Evolutionary conservation across 129 eudicot genomes (phyloP).

Genomic region (Pulicaria dysenterica): DNA sequence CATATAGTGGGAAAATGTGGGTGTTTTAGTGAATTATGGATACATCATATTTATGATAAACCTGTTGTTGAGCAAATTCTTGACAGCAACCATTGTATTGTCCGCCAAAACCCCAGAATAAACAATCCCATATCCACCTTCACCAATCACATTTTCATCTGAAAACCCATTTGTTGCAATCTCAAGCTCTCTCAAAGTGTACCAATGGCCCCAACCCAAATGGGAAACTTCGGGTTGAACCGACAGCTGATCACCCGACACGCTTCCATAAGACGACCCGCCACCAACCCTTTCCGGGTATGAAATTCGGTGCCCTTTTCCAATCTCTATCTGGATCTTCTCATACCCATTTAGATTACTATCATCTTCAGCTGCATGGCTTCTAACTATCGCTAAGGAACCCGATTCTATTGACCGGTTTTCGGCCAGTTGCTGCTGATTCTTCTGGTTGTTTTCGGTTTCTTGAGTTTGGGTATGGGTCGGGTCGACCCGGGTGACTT

Average conservation of each 20-base stretch:
- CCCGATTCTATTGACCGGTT: conserved; percentile 38
- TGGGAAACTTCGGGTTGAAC: conserved; percentile 79
- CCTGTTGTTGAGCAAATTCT: conserved; percentile 92
- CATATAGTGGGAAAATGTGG: not conserved
- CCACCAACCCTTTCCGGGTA: conserved; percentile 45
- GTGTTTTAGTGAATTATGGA: not conserved
- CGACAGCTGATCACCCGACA: conserved; percentile 46
- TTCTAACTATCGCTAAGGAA: conserved; percentile 35
- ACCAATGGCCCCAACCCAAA: conserved; percentile 98
- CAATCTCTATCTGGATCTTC: conserved; percentile 72
- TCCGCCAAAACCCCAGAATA: conserved; percentile 65
- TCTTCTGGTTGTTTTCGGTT: conserved; percentile 7
- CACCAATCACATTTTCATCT: conserved; percentile 85
- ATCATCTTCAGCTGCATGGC: conserved; percentile 41
- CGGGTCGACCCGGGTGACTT: conserved; percentile 53
- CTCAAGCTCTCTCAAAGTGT: conserved; percentile 82
- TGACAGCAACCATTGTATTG: conserved; percentile 65
- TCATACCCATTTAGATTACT: conserved; percentile 32
- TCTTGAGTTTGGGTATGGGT: conserved; percentile 24
- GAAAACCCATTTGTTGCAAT: conserved; percentile 65
- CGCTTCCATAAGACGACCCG: conserved; percentile 49
- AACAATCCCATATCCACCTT: conserved; percentile 96
- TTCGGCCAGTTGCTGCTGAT: conserved; percentile 3
- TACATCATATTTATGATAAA: conserved; percentile 11
- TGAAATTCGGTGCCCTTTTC: conserved; percentile 64